phyloP scores from a whole-genome alignment of 805 yeast species.

The Saccharomycopsis sp. region DNA sequence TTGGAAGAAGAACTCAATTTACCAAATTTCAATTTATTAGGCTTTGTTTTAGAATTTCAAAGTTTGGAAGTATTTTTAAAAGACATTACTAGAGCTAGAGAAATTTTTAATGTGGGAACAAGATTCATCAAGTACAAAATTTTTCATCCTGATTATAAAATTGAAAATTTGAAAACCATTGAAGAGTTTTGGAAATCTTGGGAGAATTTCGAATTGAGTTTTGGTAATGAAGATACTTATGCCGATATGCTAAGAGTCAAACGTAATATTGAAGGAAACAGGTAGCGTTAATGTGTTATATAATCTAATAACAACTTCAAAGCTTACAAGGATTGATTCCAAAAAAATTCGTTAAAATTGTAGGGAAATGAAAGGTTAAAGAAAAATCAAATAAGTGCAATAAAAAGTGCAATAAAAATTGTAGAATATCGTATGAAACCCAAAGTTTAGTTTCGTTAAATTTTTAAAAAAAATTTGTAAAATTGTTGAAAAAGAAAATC shows the following conservation, averaged over 20 bases:
- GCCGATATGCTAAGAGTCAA: slow-evolving; percentile 63
- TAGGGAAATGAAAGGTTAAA: not conserved
- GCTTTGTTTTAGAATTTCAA: slow-evolving; percentile 44
- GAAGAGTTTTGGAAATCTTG: slow-evolving; percentile 51
- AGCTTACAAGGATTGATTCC: not conserved
- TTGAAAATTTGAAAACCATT: slow-evolving; percentile 17
- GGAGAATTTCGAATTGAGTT: slow-evolving; percentile 61
- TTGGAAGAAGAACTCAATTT: slow-evolving; percentile 24
- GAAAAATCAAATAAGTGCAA: too few relatives aligned
- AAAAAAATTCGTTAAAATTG: not conserved
- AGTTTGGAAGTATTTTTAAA: slow-evolving; percentile 41
- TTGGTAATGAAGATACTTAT: slow-evolving; percentile 63
- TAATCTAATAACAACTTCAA: not conserved
- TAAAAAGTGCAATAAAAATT: too few relatives aligned
- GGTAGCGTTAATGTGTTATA: not conserved
- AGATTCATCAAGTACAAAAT: slow-evolving; percentile 17
- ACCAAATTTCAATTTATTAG: slow-evolving; percentile 32
- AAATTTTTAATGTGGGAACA: slow-evolving; percentile 47
- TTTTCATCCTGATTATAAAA: slow-evolving; percentile 24
- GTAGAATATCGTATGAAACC: too few relatives aligned
- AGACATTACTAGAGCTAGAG: slow-evolving; percentile 53
- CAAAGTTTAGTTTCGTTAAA: too few relatives aligned
- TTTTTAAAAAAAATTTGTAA: too few relatives aligned
- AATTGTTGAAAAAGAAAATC: too few relatives aligned
- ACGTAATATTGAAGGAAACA: not conserved